Conservation (phyloP, 1,284 basidiomycete genomes). For the Trichosporon faecale region DNA sequence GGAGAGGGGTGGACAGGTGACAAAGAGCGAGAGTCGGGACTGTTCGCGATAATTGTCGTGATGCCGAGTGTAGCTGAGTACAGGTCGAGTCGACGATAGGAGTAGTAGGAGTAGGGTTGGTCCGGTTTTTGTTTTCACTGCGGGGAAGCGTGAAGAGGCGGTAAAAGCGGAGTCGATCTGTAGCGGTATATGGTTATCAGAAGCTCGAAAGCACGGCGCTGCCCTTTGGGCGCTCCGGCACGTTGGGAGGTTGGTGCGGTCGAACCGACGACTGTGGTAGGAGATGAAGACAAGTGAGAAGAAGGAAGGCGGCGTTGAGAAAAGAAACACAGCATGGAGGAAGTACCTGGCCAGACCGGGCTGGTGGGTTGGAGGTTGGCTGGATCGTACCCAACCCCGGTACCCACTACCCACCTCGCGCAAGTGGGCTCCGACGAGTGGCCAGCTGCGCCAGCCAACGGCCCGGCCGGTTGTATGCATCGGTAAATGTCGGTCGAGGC, state of each 20-base stretch:
- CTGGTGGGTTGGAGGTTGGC: not conserved
- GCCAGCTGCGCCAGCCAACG: not conserved
- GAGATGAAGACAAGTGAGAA: not conserved
- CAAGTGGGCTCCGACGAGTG: conserved; percentile 9
- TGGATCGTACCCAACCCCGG: not conserved
- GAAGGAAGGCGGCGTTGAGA: not conserved
- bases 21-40: not conserved
- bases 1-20: not conserved
- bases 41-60: not conserved
- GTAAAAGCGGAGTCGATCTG: not conserved
- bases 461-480: conserved; percentile 7
- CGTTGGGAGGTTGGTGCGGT: conserved; percentile 8
- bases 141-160: not conserved
- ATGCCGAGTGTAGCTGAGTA: not conserved
- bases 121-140: conserved; percentile 11
- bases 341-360: not conserved
- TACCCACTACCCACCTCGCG: not conserved
- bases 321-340: conserved; percentile 2
- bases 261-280: conserved; percentile 1
- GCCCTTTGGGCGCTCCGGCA: conserved; percentile 13
- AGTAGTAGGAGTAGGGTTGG: conserved; percentile 3
- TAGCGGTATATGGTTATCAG: not conserved
- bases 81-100: not conserved
- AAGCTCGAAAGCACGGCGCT: conserved; percentile 7
- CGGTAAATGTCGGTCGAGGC: conserved; percentile 11